Conservation (phyloP, 257 asterid genomes). For the Plantago elongata region DNA sequence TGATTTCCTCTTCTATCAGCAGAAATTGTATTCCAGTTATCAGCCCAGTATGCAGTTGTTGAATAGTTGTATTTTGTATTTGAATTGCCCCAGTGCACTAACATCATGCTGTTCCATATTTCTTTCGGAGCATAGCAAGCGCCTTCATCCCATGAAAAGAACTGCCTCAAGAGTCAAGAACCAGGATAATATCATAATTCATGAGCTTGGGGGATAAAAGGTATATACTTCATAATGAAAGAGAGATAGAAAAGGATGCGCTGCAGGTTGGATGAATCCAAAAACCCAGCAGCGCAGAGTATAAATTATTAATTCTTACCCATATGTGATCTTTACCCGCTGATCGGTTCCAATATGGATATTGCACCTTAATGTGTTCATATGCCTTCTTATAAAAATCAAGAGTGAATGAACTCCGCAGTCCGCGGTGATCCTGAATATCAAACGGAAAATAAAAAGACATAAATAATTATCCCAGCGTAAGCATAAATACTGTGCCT, state of each 20-base stretch:
- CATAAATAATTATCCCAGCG: slow-evolving; percentile 9
- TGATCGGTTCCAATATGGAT: slow-evolving; percentile 84
- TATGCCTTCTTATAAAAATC: slow-evolving; percentile 80
- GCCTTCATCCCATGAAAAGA: slow-evolving; percentile 98
- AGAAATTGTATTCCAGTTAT: slow-evolving; percentile 70
- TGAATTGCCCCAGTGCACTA: slow-evolving; percentile 98
- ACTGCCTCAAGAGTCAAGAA: slow-evolving; percentile 52
- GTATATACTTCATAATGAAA: neutral
- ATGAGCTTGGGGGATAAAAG: slow-evolving; percentile 18
- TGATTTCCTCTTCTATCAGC: slow-evolving; percentile 84
- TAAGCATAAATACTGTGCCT: neutral
- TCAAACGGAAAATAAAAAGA: slow-evolving; percentile 16
- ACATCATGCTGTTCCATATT: slow-evolving; percentile 96
- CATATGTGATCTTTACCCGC: slow-evolving; percentile 96
- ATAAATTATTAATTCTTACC: slow-evolving; percentile 35
- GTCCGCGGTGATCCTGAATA: slow-evolving; percentile 68
- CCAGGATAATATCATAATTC: neutral
- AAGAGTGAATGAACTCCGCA: slow-evolving; percentile 84
- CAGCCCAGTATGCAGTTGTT: slow-evolving; percentile 91
- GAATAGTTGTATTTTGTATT: slow-evolving; percentile 85
- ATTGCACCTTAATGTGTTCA: slow-evolving; percentile 59
- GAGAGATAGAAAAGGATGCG: neutral
- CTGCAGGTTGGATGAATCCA: neutral
- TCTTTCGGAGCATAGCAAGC: slow-evolving; percentile 99
- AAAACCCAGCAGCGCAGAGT: neutral